Percentiles rank a stretch among this genome's conserved stretches.
These are phyloP conservation scores for Cyclotella choctawhatcheeana DNA, from an alignment of 108 stramenopile genomes.

Conservation along the genomic window DNA sequence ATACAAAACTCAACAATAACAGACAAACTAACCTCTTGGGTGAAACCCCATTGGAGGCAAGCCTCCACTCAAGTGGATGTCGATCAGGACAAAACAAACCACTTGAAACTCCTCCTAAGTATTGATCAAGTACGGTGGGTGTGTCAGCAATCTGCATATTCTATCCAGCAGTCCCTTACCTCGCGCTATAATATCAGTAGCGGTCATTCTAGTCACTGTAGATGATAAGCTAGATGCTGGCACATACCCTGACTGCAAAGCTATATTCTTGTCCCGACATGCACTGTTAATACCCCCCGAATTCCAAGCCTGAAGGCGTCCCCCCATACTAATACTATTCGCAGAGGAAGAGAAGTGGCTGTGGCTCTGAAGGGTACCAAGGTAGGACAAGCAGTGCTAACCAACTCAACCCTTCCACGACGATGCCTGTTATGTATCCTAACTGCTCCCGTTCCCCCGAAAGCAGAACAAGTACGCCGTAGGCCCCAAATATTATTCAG, in stretches of 20 bases:
- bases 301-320: background rate
- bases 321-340: background rate
- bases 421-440: background rate
- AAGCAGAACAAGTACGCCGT: background rate
- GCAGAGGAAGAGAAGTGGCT: background rate
- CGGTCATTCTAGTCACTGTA: background rate
- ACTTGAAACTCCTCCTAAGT: too few relatives aligned
- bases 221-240: background rate
- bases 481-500: background rate
- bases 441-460: background rate
- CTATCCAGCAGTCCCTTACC: background rate
- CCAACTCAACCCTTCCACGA: background rate
- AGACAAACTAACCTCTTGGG: too few relatives aligned
- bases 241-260: background rate
- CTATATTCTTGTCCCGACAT: background rate
- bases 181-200: background rate
- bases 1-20: too few relatives aligned
- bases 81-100: too few relatives aligned
- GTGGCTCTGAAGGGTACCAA: background rate
- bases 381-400: background rate
- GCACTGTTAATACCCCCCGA: background rate
- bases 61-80: too few relatives aligned
- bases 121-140: too few relatives aligned
- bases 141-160: too few relatives aligned
- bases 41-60: too few relatives aligned